Evolutionary conservation across 257 asterid species (phyloP), one percentile per base, ranked within the genome.

Genomic region (Capsicum chinense): DNA sequence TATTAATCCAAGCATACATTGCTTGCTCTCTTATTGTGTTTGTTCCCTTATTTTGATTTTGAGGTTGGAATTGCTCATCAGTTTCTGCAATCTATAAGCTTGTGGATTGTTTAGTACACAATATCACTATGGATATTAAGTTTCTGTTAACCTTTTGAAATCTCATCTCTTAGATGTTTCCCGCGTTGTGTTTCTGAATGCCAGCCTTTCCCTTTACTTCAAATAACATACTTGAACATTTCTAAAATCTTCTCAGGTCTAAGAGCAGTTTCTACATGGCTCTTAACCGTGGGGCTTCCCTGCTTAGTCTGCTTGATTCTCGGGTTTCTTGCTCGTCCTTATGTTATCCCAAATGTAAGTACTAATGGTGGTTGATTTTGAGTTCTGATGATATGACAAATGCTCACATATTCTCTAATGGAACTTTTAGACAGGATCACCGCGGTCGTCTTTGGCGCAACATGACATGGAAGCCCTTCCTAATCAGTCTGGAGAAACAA

Each of bases 391-490:
- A 19, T 39, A 76, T 58, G 73, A 39, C n/a, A 50, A 74, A 64
- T 64, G 60, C 85, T 16, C 82, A 47, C 83, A 81, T 52, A 85
- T 74, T 80, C 15, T 85, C 90, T 89, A 83, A 93, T 88, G 80
- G 85, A 87, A 85, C 83, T 88, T 80, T 85, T 95, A 95, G 98
- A 90, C 99, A 93, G 99, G 97, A 88, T 88, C 93, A 93, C 84
- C 5, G 16, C 95, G 86, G 70, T 15, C 86, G 58, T 69, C 93
- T 7, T 87, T 89, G 68, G 56, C 19, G 70, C 95, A 83, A 78
- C 89, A 88, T 83, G 97, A 94, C 97, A 89, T 94, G 93, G 99
- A 95, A 88, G 81, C 92, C 15, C 83, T 94, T 85, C 95, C 97
- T 89, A 92, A 94, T 83, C 93, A 92, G 86, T 86, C 94, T 89